Base-by-base conservation (phyloP, 2,329 filamentous ascomycete species). In the Colletotrichum musae region DNA sequence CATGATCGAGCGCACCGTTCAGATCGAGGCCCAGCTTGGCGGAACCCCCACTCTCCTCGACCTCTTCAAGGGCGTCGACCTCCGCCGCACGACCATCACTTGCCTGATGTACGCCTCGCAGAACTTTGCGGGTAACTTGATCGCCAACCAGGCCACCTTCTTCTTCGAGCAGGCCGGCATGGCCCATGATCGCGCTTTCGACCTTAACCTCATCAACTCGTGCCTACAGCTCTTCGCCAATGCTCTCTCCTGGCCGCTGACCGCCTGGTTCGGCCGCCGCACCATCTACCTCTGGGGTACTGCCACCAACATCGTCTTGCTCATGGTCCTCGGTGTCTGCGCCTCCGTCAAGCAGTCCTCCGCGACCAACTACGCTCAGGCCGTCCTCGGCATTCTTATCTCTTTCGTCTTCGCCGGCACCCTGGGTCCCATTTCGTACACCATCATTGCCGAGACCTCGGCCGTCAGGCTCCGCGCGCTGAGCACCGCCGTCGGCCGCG, bases 121-220 rank as follows among this genome's bases (percentile, higher is more conserved):
- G 77, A 89, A 89, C 74, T 79, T 90, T 56, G 86, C 88, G 1
- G 88, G 88, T 75, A 90, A 89, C 74, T 74, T 89, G 50, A 89
- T 90, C 71, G 87, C 87, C 74, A 89, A 90, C 75, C 87, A 90
- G 75, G 87, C 88, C 5, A 86, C 87, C 57, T 90, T 86, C 77
- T 90, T 90, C 78, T 90, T 90, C 58, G 75, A 83, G 69, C 79
- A 73, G 39, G 73, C 73, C 28, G 75, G 75, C 21, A 74, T 76
- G 18, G n/a, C 52, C 0, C 58, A 67, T 16, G 70, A 73, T 26
- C 64, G 56, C 2, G 69, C 75, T 2, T 77, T 77, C 58, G 60
- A 73, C 18, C 74, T 77, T 15, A 74, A 73, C 51, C 68, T 77
- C 10, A 74, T 77, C 70, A 76, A 75, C 62, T 73, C 75, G 5